Percentiles rank a stretch among this genome's conserved stretches.
phyloP scores from a whole-genome alignment of 2,329 filamentous ascomycete species.

The Reticulascus tulasneorum region DNA sequence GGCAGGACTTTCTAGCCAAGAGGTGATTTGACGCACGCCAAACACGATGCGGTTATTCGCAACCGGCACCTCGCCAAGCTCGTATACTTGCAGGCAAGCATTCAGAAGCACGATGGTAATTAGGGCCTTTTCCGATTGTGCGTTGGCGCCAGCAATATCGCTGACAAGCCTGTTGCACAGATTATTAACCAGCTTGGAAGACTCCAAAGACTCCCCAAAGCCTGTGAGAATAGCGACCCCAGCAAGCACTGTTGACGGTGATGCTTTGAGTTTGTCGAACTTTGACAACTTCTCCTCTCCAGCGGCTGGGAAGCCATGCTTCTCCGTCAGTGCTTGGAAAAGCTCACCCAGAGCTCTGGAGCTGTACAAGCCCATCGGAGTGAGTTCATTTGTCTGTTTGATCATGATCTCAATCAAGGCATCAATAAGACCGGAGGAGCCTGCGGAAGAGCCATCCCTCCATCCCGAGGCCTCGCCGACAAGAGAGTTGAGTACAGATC shows the following conservation, averaged over 20 bases:
- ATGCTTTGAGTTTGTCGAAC: slow-evolving; percentile 42
- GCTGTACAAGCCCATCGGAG: slow-evolving; percentile 46
- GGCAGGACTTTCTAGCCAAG: slow-evolving; percentile 58
- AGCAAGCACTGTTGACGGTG: slow-evolving; percentile 41
- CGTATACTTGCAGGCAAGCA: slow-evolving; percentile 48
- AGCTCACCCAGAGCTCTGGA: slow-evolving; percentile 49
- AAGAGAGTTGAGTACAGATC: slow-evolving; percentile 30
- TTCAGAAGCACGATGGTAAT: slow-evolving; percentile 51
- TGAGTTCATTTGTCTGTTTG: slow-evolving; percentile 35
- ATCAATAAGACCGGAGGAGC: slow-evolving; percentile 32
- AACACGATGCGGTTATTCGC: slow-evolving; percentile 72
- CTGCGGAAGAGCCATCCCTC: slow-evolving; percentile 28
- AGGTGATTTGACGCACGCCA: slow-evolving; percentile 72
- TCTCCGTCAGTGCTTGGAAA: slow-evolving; percentile 41
- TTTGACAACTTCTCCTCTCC: slow-evolving; percentile 46
- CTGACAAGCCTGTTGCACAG: slow-evolving; percentile 59
- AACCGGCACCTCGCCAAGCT: slow-evolving; percentile 48
- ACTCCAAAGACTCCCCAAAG: slow-evolving; percentile 44
- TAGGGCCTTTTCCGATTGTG: slow-evolving; percentile 39
- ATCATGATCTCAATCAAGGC: slow-evolving; percentile 41
- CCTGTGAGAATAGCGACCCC: slow-evolving; percentile 49
- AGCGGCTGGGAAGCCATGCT: slow-evolving; percentile 38
- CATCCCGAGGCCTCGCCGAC: slow-evolving; percentile 31
- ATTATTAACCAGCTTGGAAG: slow-evolving; percentile 45
- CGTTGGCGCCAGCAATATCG: slow-evolving; percentile 50